Conservation (phyloP, 176 grass and related monocot genomes). For the Musa beccarii region DNA sequence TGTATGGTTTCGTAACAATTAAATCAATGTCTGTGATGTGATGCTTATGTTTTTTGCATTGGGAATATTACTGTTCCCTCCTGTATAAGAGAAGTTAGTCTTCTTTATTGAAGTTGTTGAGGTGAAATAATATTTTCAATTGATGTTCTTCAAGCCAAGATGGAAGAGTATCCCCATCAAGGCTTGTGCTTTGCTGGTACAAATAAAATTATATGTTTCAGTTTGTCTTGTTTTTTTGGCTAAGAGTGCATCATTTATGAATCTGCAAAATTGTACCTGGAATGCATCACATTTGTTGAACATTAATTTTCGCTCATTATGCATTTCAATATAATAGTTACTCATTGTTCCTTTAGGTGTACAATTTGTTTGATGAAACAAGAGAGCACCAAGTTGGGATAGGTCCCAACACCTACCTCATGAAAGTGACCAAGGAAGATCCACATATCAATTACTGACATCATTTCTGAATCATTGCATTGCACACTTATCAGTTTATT, state of each 20-base stretch:
- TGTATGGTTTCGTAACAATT: not conserved
- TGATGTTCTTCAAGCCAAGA: not conserved
- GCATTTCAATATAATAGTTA: not conserved
- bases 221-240: not conserved
- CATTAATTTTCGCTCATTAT: too few species aligned
- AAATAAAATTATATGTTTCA: not conserved
- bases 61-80: not conserved
- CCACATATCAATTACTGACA: not conserved
- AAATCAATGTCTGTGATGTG: not conserved
- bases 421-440: not conserved
- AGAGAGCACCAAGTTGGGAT: not conserved
- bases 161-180: not conserved
- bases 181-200: not conserved
- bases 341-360: not conserved
- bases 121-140: too few species aligned
- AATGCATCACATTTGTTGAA: too few species aligned
- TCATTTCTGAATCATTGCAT: not conserved
- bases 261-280: too few species aligned
- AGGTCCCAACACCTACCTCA: not conserved
- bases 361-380: not conserved
- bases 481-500: not conserved
- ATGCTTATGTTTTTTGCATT: not conserved
- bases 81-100: not conserved
- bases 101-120: not conserved
- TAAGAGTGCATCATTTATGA: too few species aligned